Conservation (phyloP, 805 yeast genomes). For the Yarrowia keelungensis region DNA sequence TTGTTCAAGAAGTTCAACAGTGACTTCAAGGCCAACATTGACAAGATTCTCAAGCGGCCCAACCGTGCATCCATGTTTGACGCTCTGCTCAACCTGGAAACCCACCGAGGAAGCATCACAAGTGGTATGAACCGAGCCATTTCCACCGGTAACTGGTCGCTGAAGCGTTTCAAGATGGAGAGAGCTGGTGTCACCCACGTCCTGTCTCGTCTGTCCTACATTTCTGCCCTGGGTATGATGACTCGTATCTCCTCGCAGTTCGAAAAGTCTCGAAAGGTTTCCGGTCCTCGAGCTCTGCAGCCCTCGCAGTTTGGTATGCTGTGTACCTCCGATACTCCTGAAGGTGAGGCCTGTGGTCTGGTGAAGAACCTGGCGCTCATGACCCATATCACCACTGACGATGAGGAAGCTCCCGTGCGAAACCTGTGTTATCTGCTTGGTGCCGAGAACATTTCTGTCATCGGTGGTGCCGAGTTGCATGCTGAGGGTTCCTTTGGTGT, state of each 20-base stretch:
- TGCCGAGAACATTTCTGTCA: conserved; percentile 80
- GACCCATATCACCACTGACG: conserved; percentile 99
- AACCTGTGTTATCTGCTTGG: conserved; percentile 82
- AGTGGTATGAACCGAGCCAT: conserved; percentile 95
- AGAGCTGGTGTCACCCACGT: conserved; percentile 99
- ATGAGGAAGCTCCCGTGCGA: conserved; percentile 88
- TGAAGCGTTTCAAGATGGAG: conserved; percentile 99
- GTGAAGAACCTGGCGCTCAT: conserved; percentile 95
- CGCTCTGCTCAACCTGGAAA: conserved; percentile 85
- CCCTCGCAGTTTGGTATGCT: conserved; percentile 99
- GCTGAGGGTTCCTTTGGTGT: conserved; percentile 80
- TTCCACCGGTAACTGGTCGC: conserved; percentile 98
- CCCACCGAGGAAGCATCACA: conserved; percentile 91
- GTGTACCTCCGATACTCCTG: conserved; percentile 98
- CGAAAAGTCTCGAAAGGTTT: conserved; percentile 95
- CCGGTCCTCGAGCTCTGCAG: conserved; percentile 98
- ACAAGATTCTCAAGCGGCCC: conserved; percentile 91
- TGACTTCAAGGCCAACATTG: conserved; percentile 93
- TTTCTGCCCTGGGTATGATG: conserved; percentile 98
- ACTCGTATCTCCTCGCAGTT: conserved; percentile 99
- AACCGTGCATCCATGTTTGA: conserved; percentile 95
- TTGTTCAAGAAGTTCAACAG: conserved; percentile 94
- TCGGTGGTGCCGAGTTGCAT: conserved; percentile 86
- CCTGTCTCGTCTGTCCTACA: conserved; percentile 85
- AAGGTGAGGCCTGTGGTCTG: conserved; percentile 99